A percentile compares a stretch with the other conserved stretches of the same genome.
Conservation (phyloP, 148 eudicot genomes). For the Mesembryanthemum crystallinum region DNA sequence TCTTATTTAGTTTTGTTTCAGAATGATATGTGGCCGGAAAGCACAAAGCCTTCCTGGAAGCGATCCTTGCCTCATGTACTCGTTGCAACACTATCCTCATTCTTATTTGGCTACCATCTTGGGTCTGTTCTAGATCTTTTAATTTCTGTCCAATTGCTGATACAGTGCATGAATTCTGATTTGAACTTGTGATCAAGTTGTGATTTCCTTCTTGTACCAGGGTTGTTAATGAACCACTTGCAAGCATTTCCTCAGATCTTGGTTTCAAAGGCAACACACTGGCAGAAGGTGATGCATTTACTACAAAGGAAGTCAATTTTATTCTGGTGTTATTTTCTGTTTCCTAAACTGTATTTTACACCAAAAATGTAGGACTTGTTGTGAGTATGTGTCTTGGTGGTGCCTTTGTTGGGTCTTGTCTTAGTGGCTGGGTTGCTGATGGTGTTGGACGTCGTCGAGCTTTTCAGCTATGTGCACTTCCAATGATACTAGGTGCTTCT, state of each 20-base stretch:
- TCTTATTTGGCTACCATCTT: conserved; percentile 93
- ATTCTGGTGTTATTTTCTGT: not conserved
- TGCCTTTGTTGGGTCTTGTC: conserved; percentile 75
- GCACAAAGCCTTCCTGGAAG: conserved; percentile 69
- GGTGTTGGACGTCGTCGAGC: conserved; percentile 87
- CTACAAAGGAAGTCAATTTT: not conserved
- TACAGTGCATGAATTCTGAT: not conserved
- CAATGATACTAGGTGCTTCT: conserved; percentile 83
- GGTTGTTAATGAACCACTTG: conserved; percentile 96
- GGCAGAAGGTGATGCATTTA: conserved; percentile 65
- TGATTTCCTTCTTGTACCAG: conserved; percentile 36
- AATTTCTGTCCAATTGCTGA: not conserved
- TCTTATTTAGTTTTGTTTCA: conserved; percentile 46
- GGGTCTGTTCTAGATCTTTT: conserved; percentile 56
- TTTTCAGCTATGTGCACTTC: conserved; percentile 88
- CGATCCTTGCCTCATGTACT: conserved; percentile 83
- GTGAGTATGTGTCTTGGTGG: conserved; percentile 91
- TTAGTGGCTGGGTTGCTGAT: conserved; percentile 93
- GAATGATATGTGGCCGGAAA: conserved; percentile 45
- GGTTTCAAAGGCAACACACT: conserved; percentile 83
- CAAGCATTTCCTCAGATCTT: conserved; percentile 80
- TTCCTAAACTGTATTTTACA: conserved; percentile 22
- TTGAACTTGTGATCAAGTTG: not conserved
- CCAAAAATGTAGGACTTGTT: conserved; percentile 65
- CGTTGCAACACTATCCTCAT: conserved; percentile 72